Conservation (phyloP, 805 yeast species). For the Starmerella vaccinii region DNA sequence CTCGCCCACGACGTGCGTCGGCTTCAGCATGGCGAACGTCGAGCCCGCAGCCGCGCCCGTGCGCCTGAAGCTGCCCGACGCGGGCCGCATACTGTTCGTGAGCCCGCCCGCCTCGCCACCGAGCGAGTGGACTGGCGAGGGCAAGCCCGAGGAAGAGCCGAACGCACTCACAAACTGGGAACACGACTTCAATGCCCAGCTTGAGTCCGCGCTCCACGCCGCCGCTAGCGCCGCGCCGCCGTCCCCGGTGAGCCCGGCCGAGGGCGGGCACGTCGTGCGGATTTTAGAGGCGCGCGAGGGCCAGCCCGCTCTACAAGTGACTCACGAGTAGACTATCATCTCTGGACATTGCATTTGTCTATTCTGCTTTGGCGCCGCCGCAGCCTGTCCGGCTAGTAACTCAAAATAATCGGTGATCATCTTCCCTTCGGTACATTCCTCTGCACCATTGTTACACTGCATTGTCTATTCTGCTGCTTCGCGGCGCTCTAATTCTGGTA, state of each 20-base stretch:
- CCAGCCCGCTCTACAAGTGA: slow-evolving; percentile 17
- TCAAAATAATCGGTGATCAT: no score
- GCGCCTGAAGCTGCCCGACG: slow-evolving; percentile 22
- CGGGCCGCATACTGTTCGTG: slow-evolving; percentile 23
- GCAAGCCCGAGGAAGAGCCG: slow-evolving; percentile 22
- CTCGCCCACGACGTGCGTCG: slow-evolving; percentile 10
- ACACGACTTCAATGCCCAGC: slow-evolving; percentile 20
- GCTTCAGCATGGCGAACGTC: slow-evolving; percentile 15
- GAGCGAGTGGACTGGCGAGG: slow-evolving; percentile 21
- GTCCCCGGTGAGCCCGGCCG: slow-evolving; percentile 4
- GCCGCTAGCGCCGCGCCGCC: background rate
- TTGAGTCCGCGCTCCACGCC: slow-evolving; percentile 15
- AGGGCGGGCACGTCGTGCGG: slow-evolving; percentile 1
- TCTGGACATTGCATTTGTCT: no score
- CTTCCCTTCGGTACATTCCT: no score
- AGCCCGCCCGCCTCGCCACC: slow-evolving; percentile 27
- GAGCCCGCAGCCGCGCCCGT: slow-evolving; percentile 4
- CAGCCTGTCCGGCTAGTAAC: no score
- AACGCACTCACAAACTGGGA: slow-evolving; percentile 21
- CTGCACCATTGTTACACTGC: no score
- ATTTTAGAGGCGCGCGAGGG: slow-evolving; percentile 14
- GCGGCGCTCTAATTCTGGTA: no score
- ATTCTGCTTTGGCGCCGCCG: no score
- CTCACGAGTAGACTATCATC: background rate
- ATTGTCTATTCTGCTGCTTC: no score